Conservation (phyloP, 1,284 basidiomycete species). For the Schizophyllum amplum region DNA sequence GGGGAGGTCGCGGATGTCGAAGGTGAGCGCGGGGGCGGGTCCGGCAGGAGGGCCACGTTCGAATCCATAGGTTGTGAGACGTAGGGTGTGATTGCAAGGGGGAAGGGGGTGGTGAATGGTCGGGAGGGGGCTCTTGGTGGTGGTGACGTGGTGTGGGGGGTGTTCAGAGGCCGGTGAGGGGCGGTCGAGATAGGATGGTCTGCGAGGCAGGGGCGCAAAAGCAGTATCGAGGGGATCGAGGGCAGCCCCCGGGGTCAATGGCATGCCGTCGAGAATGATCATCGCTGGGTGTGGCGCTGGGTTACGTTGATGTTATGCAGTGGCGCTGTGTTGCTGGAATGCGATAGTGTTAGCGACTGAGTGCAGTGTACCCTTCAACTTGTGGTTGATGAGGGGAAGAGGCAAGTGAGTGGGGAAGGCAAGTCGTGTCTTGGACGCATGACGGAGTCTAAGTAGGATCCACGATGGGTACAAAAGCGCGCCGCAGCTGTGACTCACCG, state of each 20-base stretch:
- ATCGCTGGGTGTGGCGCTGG: background rate
- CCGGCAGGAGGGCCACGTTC: background rate
- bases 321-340: background rate
- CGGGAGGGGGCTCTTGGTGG: background rate
- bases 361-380: too few relatives aligned
- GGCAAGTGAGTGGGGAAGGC: background rate
- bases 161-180: background rate
- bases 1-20: slow-evolving; percentile 5
- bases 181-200: background rate
- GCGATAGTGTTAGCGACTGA: too few relatives aligned
- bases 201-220: background rate
- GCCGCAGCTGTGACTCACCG: background rate
- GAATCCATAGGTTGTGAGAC: background rate
- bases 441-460: background rate
- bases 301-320: background rate
- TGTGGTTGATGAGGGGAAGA: too few relatives aligned
- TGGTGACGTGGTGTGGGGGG: background rate
- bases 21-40: background rate
- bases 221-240: background rate
- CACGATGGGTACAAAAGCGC: background rate
- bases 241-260: background rate
- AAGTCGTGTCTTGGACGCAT: background rate
- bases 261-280: background rate
- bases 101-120: too few relatives aligned
- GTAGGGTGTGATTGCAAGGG: too few relatives aligned